Conservation (phyloP, 1,139 yeast genomes). For the Meyerozyma sp. region DNA sequence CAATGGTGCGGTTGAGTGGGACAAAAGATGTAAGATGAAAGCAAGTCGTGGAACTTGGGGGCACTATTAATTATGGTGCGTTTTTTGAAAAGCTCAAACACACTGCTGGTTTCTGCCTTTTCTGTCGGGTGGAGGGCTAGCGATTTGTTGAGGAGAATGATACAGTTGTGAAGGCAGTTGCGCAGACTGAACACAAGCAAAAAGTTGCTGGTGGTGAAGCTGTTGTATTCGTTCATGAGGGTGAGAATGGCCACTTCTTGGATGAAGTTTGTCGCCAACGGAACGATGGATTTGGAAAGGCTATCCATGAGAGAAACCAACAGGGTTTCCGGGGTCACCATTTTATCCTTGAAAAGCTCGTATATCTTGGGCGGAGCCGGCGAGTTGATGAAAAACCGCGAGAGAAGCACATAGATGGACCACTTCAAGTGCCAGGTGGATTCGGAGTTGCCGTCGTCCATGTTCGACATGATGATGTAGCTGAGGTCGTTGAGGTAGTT, state of each 20-base stretch:
- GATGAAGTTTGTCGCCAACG: conserved; percentile 18
- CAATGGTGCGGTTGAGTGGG: conserved; percentile 35
- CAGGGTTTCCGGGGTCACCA: background rate
- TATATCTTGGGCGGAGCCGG: conserved; percentile 7
- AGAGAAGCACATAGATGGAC: conserved; percentile 8
- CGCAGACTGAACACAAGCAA: conserved; percentile 31
- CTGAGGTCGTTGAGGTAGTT: conserved; percentile 43
- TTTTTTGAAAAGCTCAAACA: conserved; percentile 37
- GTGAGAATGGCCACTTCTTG: conserved; percentile 34
- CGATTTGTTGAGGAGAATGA: conserved; percentile 41
- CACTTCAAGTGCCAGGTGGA: conserved; percentile 5
- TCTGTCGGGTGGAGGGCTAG: conserved; percentile 10
- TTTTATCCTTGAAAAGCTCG: conserved; percentile 5
- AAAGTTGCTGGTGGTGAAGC: conserved; percentile 23
- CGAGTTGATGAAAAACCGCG: conserved; percentile 3
- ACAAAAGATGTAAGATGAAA: conserved; percentile 35
- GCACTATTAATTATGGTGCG: conserved; percentile 42
- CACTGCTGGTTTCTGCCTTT: conserved; percentile 8
- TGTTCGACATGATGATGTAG: conserved; percentile 13
- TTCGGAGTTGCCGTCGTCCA: conserved; percentile 8
- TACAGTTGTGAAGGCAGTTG: conserved; percentile 42
- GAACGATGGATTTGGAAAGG: conserved; percentile 13
- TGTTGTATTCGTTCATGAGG: conserved; percentile 39
- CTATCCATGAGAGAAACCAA: conserved; percentile 8
- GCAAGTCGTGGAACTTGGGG: conserved; percentile 37